Base-by-base conservation (phyloP, 2,329 filamentous ascomycete species). In the Alternaria arbusti region DNA sequence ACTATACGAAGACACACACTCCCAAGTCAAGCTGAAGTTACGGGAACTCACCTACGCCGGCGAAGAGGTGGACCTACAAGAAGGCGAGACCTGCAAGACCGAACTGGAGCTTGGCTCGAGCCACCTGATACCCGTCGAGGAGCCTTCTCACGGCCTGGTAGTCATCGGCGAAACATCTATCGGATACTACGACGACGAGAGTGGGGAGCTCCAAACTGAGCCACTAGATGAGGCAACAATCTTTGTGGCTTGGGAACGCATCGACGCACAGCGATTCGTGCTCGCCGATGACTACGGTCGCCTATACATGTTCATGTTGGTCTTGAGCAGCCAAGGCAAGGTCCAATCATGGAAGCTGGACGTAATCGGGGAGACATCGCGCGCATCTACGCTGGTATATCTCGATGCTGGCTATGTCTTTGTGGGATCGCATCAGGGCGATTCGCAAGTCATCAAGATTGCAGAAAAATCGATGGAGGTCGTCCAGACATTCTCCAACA, bases 221-320 rank as follows among this genome's bases (percentile, higher is more conserved):
- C 82, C 85, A 0, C 81, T 97, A 3, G 84, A 88, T 1, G 89
- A 95, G 60, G 88, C 94, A 1, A 93, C 91, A 3, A 90, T 97
- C 36, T 98, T 96, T 71, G 91, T 96, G n/a, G 89, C 93, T 3
- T 99, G 95, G 94, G 91, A 92, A 66, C 88, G 90, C 72, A 89
- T 96, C 55, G 92, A 98, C 73, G 88, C 89, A 23, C 90, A 91
- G 43, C 87, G 91, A 72, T 98, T 94, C 82, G 84, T 97, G n/a
- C 82, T 99, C 3, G 94, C 91, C 2, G 96, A 99, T 76, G 94
- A 97, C 71, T 97, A 96, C 75, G 95, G 96, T 15, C 87, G 87
- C 54, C 80, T 99, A 23, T 94, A 95, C 75, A 83, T 97, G n/a
- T 83, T 99, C 40, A 93, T 93, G 77, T 87, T 99, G 12, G 80